Percentiles rank a stretch among this genome's conserved stretches.
These are phyloP conservation scores for Lunasporangiospora selenospora DNA, from an alignment of 192 early-diverging fungal species.

Conservation along the genomic window DNA sequence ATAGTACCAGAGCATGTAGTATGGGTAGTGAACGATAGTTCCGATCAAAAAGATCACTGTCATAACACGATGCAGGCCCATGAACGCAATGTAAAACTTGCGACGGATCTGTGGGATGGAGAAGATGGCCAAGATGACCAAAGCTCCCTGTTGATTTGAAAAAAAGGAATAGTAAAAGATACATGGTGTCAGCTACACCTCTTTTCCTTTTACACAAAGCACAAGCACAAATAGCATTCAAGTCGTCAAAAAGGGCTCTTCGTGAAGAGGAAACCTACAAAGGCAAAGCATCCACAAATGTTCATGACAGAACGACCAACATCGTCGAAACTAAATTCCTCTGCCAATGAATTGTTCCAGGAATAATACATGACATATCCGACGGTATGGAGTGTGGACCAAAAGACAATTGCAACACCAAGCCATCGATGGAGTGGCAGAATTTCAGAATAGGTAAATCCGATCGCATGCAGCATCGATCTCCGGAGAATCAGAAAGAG, in stretches of 20 bases:
- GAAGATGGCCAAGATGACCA: constrained; percentile 21
- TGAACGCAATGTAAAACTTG: constrained; percentile 20
- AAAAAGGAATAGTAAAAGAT: background rate
- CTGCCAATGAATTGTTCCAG: background rate
- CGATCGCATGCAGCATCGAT: constrained; percentile 42
- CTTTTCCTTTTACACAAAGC: background rate
- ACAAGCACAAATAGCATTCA: background rate
- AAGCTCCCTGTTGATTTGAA: constrained; percentile 3
- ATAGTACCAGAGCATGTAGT: constrained; percentile 43
- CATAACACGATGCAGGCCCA: constrained; percentile 33
- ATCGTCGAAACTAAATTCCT: constrained; percentile 36
- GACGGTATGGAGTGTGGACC: constrained; percentile 33
- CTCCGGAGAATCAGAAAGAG: constrained; percentile 36
- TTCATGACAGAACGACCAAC: constrained; percentile 32
- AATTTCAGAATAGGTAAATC: constrained; percentile 39
- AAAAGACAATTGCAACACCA: constrained; percentile 31
- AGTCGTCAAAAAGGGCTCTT: no score
- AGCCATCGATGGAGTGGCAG: constrained; percentile 46
- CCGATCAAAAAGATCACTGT: constrained; percentile 31
- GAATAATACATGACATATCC: constrained; percentile 35
- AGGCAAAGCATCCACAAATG: constrained; percentile 28
- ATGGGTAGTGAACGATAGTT: constrained; percentile 38
- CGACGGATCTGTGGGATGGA: constrained; percentile 43
- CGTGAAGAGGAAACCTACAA: constrained; percentile 14
- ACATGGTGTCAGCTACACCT: background rate